Evolutionary conservation across 179 eudicot genomes (phyloP).

Genomic region (Vitellaria paradoxa): DNA sequence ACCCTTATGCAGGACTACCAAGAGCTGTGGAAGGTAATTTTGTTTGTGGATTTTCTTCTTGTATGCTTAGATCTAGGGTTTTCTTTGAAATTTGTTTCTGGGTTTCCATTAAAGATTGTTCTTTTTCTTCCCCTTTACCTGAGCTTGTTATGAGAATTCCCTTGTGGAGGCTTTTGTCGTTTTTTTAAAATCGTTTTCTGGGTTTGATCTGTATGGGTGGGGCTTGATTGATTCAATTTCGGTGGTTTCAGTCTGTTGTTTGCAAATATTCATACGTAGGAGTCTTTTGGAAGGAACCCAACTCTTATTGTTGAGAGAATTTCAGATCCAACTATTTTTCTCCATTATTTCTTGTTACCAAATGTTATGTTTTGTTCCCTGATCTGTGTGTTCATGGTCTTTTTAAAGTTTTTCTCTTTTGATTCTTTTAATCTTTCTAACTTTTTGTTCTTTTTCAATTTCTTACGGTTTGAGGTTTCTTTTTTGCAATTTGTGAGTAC

Average conservation of each 20-base stretch:
- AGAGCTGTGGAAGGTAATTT: conserved; percentile 27
- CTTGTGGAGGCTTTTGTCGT: no score
- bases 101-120: background rate
- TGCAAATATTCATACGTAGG: no score
- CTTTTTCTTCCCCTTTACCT: background rate
- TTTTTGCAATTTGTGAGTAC: background rate
- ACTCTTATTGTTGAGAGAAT: background rate
- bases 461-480: background rate
- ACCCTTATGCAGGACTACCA: conserved; percentile 37
- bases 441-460: background rate
- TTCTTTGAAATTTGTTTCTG: background rate
- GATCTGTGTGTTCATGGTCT: background rate
- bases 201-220: background rate
- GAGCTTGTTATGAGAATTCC: no score
- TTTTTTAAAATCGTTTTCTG: background rate
- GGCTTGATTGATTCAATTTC: background rate
- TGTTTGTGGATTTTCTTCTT: conserved; percentile 7
- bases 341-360: background rate
- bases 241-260: background rate
- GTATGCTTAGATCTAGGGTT: conserved; percentile 12
- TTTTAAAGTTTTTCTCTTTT: background rate
- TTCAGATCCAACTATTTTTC: background rate
- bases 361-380: background rate
- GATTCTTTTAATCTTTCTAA: background rate
- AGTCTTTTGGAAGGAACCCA: background rate